These are phyloP conservation scores for Cladosporium oxysporum DNA, from an alignment of 2,329 filamentous ascomycete genomes.

Conservation along the genomic window DNA sequence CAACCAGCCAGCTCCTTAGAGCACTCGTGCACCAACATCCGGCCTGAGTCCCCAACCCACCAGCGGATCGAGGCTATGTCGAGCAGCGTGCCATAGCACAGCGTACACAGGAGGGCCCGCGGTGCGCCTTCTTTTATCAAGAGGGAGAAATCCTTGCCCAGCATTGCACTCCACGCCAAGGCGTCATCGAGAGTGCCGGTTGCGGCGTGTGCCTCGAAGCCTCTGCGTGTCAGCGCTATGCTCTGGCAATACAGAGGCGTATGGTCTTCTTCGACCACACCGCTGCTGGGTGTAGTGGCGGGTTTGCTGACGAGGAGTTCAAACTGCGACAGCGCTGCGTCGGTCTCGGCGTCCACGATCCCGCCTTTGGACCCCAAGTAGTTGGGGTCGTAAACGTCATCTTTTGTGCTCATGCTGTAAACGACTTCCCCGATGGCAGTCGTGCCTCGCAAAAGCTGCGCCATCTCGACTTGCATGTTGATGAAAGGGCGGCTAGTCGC, in stretches of 20 bases:
- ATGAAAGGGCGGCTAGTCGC: neutral
- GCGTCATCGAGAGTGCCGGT: neutral
- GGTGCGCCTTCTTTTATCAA: slow-evolving; percentile 1
- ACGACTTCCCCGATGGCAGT: slow-evolving; percentile 1
- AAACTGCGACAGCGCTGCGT: neutral
- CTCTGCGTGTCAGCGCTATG: neutral
- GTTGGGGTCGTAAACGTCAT: neutral
- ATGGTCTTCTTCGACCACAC: neutral
- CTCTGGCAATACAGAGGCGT: slow-evolving; percentile 5
- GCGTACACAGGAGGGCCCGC: neutral
- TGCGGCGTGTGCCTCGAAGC: neutral
- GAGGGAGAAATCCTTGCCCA: slow-evolving; percentile 10
- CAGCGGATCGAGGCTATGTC: neutral
- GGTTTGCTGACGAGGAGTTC: neutral
- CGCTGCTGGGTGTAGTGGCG: neutral
- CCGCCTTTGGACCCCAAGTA: neutral
- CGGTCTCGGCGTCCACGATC: neutral
- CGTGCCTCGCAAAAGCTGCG: slow-evolving; percentile 11
- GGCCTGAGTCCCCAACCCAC: slow-evolving; percentile 4
- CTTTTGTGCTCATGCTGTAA: neutral
- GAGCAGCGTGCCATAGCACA: slow-evolving; percentile 12
- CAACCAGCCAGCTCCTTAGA: neutral
- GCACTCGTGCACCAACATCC: slow-evolving; percentile 9
- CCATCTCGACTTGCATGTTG: slow-evolving; percentile 11
- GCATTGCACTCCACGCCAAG: neutral